A percentile compares a stretch with the other conserved stretches of the same genome.
Conservation (phyloP, 2,329 filamentous ascomycete species). For the Alternaria gaisen region DNA sequence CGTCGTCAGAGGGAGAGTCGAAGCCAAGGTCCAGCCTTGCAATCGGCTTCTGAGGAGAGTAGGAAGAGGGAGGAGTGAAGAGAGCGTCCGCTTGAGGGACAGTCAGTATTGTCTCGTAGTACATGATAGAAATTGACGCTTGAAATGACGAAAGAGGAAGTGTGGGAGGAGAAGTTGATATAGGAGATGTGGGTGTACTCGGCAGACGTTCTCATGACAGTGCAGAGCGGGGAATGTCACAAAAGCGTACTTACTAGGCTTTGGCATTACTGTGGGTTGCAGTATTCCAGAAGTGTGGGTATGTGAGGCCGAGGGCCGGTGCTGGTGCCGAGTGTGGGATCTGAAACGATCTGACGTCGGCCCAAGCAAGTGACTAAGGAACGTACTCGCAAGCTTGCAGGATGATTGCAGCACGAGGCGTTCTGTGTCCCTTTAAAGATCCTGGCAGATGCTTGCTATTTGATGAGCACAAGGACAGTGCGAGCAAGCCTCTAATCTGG, state of each 20-base stretch:
- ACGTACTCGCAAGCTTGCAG: constrained; percentile 43
- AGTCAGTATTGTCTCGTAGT: constrained; percentile 50
- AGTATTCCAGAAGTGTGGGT: constrained; percentile 48
- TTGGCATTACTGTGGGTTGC: constrained; percentile 53
- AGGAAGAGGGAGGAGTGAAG: constrained; percentile 54
- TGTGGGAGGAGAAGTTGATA: constrained; percentile 28
- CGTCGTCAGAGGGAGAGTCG: constrained; percentile 53
- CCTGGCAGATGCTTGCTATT: constrained; percentile 44
- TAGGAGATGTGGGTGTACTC: constrained; percentile 29
- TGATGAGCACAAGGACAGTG: constrained; percentile 43
- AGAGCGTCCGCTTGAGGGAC: constrained; percentile 54
- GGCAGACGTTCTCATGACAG: constrained; percentile 45
- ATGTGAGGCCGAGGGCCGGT: constrained; percentile 44
- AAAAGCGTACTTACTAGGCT: constrained; percentile 51
- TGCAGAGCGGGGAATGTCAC: constrained; percentile 40
- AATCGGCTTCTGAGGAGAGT: constrained; percentile 51
- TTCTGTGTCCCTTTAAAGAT: constrained; percentile 50
- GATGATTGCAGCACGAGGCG: constrained; percentile 51
- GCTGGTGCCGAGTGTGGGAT: constrained; percentile 46
- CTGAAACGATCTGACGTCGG: constrained; percentile 50
- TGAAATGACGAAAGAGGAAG: constrained; percentile 24
- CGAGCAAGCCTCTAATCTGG: constrained; percentile 42
- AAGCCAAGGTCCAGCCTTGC: constrained; percentile 50
- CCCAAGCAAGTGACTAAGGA: constrained; percentile 47
- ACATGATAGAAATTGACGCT: constrained; percentile 39